Evolutionary conservation across 2,329 filamentous ascomycete genomes (phyloP), one percentile per base, ranked within the genome.

Genomic region (Fusarium oxysporum): DNA sequence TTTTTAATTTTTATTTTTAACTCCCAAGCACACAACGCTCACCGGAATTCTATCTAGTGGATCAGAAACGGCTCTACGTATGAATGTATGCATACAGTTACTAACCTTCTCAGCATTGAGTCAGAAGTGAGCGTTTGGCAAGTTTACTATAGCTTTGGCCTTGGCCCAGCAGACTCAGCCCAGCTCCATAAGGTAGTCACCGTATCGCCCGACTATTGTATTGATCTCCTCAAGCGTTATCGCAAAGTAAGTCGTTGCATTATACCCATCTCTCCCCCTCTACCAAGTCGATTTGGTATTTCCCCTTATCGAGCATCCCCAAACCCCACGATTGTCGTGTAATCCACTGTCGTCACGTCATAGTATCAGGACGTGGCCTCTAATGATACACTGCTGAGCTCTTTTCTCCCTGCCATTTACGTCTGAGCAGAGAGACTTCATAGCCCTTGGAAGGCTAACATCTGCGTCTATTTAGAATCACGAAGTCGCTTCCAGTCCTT

Each of bases 321-420:
- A 47, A 65, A 64, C 59, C 56, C 60, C 56, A 74, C 56, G 68
- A 54, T 61, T 65, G 48, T 72, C 53, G 54, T 69, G 54, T 53
- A 74, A 56, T 44, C 58, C 68, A 69, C 60, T 44, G 37, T 62
- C 62, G 67, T 77, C 76, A 77, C 68, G 68, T 75, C 74, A 77
- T 78, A 74, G 47, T 35, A 62, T 54, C 70, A 47, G 56, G 60
- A 70, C 68, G 71, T 68, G 76, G 71, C 71, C 67, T 78, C 55
- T 64, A 48, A 59, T 54, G 54, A 61, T 44, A 45, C 58, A 64
- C 70, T 73, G 54, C 63, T 48, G 35, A 51, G 43, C 43, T 62
- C 28, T 51, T 16, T 32, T 45, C 53, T 23, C 32, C n/a, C 55
- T 33, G 38, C 47, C 45, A 51, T 56, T 54, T 54, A 40, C 28